Conservation (phyloP, 257 asterid genomes). For the Verbena officinalis region DNA sequence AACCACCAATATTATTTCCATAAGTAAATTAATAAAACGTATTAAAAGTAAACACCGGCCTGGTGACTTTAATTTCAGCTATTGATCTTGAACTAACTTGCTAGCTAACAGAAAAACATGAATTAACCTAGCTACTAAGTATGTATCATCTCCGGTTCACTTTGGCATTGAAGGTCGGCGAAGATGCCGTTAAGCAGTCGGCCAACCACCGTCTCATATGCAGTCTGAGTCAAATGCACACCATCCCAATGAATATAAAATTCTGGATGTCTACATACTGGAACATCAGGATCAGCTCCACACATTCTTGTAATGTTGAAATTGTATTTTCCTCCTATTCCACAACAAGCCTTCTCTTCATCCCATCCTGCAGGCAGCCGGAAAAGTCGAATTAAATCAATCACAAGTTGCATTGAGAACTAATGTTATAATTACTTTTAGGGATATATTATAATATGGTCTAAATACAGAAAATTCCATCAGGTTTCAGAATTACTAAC, state of each 20-base stretch:
- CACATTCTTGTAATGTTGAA: slow-evolving; percentile 13
- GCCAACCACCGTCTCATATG: neutral
- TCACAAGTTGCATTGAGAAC: accelerated
- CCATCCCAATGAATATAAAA: slow-evolving; percentile 33
- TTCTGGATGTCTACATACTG: slow-evolving; percentile 9
- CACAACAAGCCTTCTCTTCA: slow-evolving; percentile 24
- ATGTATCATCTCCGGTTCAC: no score
- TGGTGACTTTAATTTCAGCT: no score
- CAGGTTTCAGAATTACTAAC: no score
- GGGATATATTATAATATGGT: no score
- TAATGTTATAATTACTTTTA: neutral
- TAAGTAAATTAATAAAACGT: slow-evolving; percentile 7
- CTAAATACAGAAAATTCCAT: no score
- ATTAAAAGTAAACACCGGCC: no score
- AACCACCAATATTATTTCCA: neutral
- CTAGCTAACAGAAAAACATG: no score
- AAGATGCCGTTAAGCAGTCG: slow-evolving; percentile 2
- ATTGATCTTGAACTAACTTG: no score
- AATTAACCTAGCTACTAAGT: no score
- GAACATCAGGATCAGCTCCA: neutral
- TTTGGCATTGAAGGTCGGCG: neutral
- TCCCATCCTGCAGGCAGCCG: slow-evolving; percentile 15
- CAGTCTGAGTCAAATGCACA: slow-evolving; percentile 26
- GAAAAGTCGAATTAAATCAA: no score
- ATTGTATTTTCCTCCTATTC: slow-evolving; percentile 28